phyloP scores from a whole-genome alignment of 495 filamentous ascomycete genomes.

The Coniosporium apollinis region DNA sequence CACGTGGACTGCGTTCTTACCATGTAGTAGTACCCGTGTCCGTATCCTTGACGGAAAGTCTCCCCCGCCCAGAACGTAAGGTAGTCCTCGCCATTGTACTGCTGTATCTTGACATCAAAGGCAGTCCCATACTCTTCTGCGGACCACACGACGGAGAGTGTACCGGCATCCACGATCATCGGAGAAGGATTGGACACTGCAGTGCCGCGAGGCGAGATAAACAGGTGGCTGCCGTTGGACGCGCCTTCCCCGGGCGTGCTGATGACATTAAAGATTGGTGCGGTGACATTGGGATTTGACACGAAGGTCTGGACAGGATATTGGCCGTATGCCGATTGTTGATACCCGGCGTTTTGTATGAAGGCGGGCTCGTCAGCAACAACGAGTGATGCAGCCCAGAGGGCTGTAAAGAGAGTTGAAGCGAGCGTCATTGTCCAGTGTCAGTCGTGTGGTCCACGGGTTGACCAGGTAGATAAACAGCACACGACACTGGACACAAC shows the following conservation, averaged over 20 bases:
- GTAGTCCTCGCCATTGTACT: constrained; percentile 9
- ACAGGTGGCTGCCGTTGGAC: background rate
- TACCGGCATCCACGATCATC: constrained; percentile 11
- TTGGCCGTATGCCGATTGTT: background rate
- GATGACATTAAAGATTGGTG: background rate
- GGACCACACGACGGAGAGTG: constrained; percentile 5
- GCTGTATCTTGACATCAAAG: constrained; percentile 11
- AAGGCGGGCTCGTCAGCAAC: background rate
- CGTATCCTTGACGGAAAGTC: constrained; percentile 30
- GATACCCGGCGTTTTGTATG: background rate
- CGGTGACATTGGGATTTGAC: background rate
- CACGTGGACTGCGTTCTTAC: constrained; percentile 11
- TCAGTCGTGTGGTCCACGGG: no score
- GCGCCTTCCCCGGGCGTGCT: background rate
- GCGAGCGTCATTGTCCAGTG: no score
- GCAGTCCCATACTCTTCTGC: constrained; percentile 5
- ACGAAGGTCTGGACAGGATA: background rate
- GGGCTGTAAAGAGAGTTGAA: no score
- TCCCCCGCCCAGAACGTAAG: constrained; percentile 36
- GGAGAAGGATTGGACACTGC: background rate
- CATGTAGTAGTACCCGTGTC: constrained; percentile 33
- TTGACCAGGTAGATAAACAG: no score
- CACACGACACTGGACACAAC: no score
- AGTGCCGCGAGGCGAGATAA: background rate
- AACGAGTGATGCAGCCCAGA: no score